Evolutionary conservation across 306 rosid species (phyloP).

Genomic region (Lathyrus aphaca): DNA sequence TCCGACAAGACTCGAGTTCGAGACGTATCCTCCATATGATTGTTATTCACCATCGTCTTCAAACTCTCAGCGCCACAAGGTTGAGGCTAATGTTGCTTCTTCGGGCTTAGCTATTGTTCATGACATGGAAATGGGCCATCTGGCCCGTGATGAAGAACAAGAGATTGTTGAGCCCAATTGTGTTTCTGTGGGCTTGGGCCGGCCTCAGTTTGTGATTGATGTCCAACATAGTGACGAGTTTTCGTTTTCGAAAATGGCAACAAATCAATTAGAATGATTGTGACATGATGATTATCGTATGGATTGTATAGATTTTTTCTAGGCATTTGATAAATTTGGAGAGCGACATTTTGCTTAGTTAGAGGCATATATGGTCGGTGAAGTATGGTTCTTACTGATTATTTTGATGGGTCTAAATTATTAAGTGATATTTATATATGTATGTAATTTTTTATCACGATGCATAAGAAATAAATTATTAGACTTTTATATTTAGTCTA

Average conservation of each 20-base stretch:
- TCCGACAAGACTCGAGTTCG: conserved; percentile 40
- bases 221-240: conserved; percentile 51
- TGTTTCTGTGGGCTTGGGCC: not conserved
- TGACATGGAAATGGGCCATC: conserved; percentile 36
- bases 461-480: no score
- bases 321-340: not conserved
- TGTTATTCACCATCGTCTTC: conserved; percentile 51
- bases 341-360: not conserved
- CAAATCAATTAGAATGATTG: not conserved
- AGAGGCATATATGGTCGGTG: not conserved
- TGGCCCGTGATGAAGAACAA: conserved; percentile 21
- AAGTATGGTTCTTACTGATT: not conserved
- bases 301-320: not conserved
- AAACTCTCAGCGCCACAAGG: not conserved
- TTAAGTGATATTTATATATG: not conserved
- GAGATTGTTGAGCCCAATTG: not conserved
- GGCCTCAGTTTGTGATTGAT: conserved; percentile 31
- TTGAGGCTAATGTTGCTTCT: not conserved
- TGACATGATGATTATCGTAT: not conserved
- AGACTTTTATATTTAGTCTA: no score
- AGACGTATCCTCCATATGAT: conserved; percentile 34
- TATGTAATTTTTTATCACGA: not conserved
- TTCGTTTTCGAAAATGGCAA: conserved; percentile 49
- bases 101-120: not conserved
- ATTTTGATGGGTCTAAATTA: not conserved